Evolutionary conservation across 2,329 filamentous ascomycete species (phyloP), one percentile per base, ranked within the genome.

Genomic region (Annulohypoxylon truncatum): DNA sequence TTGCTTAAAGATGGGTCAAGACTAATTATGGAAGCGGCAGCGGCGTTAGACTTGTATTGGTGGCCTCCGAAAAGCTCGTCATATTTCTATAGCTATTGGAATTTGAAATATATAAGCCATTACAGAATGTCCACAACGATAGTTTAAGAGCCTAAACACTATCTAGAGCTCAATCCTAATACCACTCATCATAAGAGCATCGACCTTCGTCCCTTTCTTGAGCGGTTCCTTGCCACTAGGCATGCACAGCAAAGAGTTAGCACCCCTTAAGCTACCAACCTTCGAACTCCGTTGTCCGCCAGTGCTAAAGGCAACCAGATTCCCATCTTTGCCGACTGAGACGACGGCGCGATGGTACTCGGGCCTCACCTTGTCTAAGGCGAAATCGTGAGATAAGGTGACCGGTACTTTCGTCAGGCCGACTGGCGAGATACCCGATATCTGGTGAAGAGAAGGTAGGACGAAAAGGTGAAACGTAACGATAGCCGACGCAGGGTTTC

Each of bases 401-500:
- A 96, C 94, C 1, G 87, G 87, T 0, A 96, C 87, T 52, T 83
- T 88, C 0, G 94, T 89, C 13, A 97, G 81, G 0, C 94, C 93
- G 0, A 83, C 82, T 0, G 89, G 89, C 40, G 79, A 80, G 20
- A 94, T 82, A 0, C 94, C 96, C 9, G 89, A 85, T 72, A 92
- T 84, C 71, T 91, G 89, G 74, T 97, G 93, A 64, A 99, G 81
- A 0, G 92, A 89, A 0, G 96, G 96, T 9, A 99, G 83, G 7
- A 98, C 94, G 78, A 99, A 98, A 1, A 99, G 87, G 75, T 98
- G 92, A 74, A 97, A 93, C 0, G 95, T 97, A 8, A 98, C 96
- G 1, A 97, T 85, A 0, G 96, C 95, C 2, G 92, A 96, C 1
- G 95, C 96, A 0, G 96, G 96, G 77, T 99, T 99, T 0, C 96